A percentile compares a stretch with the other conserved stretches of the same genome.
These are phyloP conservation scores for Cytospora leucostoma DNA, from an alignment of 2,329 filamentous ascomycete genomes.

Conservation along the genomic window DNA sequence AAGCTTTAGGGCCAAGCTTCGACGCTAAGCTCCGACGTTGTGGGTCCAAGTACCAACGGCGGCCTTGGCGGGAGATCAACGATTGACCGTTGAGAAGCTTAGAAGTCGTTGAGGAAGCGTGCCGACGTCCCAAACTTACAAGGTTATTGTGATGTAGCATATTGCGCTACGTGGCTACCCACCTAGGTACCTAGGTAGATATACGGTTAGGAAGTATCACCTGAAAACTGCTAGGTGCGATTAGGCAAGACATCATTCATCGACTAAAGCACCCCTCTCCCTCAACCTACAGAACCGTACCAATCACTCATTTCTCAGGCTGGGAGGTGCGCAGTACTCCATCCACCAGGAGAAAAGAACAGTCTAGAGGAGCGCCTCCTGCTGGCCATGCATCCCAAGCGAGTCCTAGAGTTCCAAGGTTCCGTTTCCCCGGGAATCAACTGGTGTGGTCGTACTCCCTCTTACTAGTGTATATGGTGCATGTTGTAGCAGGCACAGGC, in stretches of 20 bases:
- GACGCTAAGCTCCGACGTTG: neutral
- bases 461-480: too few species aligned
- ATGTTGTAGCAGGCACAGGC: neutral
- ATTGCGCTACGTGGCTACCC: neutral
- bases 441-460: too few species aligned
- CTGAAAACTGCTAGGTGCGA: neutral
- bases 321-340: neutral
- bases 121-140: neutral
- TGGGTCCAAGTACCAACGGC: constrained; percentile 15
- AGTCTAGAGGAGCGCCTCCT: neutral
- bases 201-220: neutral
- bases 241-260: too few species aligned
- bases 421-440: neutral
- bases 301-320: neutral
- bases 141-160: neutral
- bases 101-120: neutral
- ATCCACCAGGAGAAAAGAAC: neutral
- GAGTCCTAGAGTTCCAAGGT: neutral
- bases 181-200: neutral
- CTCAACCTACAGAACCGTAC: too few species aligned
- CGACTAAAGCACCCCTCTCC: too few species aligned
- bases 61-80: constrained; percentile 19
- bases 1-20: constrained; percentile 13
- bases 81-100: neutral
- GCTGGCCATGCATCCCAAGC: neutral